Conservation (phyloP, 352 stramenopile genomes). For the Globisporangium abappressorium region DNA sequence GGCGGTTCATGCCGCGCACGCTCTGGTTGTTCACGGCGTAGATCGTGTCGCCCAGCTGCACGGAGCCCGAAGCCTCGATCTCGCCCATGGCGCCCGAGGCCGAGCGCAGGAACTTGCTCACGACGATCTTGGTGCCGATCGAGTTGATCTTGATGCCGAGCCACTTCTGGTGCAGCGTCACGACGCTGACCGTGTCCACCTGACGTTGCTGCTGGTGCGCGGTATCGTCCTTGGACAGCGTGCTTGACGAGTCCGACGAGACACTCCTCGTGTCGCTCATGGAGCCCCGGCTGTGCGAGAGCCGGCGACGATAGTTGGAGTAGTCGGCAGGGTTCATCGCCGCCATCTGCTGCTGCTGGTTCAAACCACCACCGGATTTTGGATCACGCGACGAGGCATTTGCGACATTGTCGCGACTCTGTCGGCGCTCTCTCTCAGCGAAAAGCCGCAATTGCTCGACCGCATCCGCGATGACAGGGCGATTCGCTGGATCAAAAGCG, state of each 20-base stretch:
- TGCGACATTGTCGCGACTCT: neutral
- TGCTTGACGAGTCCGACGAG: conserved; percentile 2
- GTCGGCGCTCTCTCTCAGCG: conserved; percentile 37
- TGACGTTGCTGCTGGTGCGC: conserved; percentile 4
- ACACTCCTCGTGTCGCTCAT: conserved; percentile 14
- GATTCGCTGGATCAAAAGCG: conserved; percentile 8
- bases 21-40: conserved; percentile 60
- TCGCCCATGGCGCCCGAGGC: conserved; percentile 57
- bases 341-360: neutral
- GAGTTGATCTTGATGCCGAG: conserved; percentile 77
- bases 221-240: conserved; percentile 11
- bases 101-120: conserved; percentile 69
- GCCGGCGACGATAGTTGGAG: conserved; percentile 18
- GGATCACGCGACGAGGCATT: neutral
- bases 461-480: conserved; percentile 48
- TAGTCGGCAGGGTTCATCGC: conserved; percentile 8
- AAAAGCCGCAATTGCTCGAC: conserved; percentile 41
- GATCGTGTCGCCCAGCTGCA: conserved; percentile 61
- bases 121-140: conserved; percentile 62
- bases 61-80: conserved; percentile 62
- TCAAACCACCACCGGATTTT: neutral
- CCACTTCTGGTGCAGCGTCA: conserved; percentile 68
- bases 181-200: conserved; percentile 23
- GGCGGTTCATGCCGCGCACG: conserved; percentile 54
- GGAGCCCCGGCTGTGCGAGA: conserved; percentile 17